These are phyloP conservation scores for Sphagnum magellanicum DNA, from an alignment of 228 moss, liverwort and hornwort species.

Conservation along the genomic window DNA sequence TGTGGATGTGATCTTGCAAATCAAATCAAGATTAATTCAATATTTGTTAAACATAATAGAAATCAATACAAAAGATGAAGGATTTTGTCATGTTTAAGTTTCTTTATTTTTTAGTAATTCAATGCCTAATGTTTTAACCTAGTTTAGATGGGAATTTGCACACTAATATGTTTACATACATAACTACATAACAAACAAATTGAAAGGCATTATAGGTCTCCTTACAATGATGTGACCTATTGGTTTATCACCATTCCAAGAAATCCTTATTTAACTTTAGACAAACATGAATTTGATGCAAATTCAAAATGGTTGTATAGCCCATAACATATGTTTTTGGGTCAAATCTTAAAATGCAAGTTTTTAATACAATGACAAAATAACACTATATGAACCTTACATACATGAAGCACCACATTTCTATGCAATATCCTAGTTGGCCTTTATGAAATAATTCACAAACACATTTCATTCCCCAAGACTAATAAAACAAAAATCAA, in stretches of 20 bases:
- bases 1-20: no score
- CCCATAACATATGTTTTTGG: not conserved
- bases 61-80: no score
- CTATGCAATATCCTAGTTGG: no score
- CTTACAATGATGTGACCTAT: constrained; percentile 45
- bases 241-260: constrained; percentile 12
- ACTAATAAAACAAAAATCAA: no score
- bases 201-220: constrained; percentile 57
- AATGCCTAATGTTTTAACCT: no score
- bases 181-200: constrained; percentile 31
- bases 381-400: not conserved
- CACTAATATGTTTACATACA: not conserved
- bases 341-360: constrained; percentile 3
- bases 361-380: not conserved
- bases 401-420: no score
- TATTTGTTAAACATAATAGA: no score
- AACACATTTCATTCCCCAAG: no score
- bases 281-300: not conserved
- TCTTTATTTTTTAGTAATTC: no score
- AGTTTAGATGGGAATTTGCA: not conserved
- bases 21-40: no score
- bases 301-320: not conserved
- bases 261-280: not conserved
- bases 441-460: no score
- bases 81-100: no score